Base-by-base conservation (phyloP, 2,329 filamentous ascomycete genomes). In the Pseudogymnoascus sp. region DNA sequence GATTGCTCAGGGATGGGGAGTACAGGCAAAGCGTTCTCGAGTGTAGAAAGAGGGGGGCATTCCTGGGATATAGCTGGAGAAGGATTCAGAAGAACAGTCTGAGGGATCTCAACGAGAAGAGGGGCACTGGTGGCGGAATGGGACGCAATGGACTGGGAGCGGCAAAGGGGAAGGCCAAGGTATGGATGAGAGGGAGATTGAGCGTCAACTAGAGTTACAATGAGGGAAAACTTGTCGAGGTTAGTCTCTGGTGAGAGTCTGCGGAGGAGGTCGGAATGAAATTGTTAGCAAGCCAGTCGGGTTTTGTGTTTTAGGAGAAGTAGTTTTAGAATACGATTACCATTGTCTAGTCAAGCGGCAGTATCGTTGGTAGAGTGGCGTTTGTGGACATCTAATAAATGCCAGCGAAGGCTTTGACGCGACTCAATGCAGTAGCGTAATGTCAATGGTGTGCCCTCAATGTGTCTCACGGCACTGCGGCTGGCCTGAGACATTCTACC, bases 1-100 rank as follows among this genome's bases (percentile, higher is more conserved):
- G 89, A 69, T 76, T 97, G 63, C 77, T 97, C 28, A 82, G 93
- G 45, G 93, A 97, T 73, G 81, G 81, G 25, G 76, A 79, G 7
- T 82, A 88, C 5, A 88, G 85, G 41, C 81, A 80, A 41, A 79
- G 81, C 14, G 91, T 89, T n/a, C 78, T 97, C 74, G 86, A 90
- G 67, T 82, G 95, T 66, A 84, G 95, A 64, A 96, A 93, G 75
- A 83, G 83, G 72, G 89, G 84, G 25, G 92, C 91, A 0, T 97
- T 97, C 74, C 76, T 96, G 65, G 93, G 93, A 0, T 99, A 99
- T 73, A 91, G 89, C 1, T 97, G 95, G 80, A 83, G 86, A 11
- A 79, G 86, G 55, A 79, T 80, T 3, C 59, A 61, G 4, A 63
- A 67, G 4, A 63, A 35, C 52, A 59, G 61, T 5, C 9, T 62